Evolutionary conservation across 2,329 filamentous ascomycete genomes (phyloP), one percentile per base, ranked within the genome.

Genomic region (Aspergillus pseudoterreus): DNA sequence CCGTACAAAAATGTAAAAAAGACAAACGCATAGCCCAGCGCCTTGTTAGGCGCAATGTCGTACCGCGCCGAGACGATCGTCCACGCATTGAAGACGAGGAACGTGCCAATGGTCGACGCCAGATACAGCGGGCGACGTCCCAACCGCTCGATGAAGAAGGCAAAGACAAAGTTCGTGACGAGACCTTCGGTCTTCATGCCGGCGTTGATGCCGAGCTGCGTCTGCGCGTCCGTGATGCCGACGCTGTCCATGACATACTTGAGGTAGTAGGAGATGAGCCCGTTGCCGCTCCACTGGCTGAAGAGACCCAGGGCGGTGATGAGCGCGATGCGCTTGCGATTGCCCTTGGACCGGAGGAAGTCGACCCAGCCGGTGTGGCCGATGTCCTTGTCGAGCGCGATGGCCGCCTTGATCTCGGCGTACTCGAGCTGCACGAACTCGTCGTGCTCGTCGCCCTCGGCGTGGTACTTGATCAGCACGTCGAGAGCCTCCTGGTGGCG

Each of bases 231-330:
- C 3, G 65, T 71, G 55, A 74, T 69, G 41, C 70, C 69, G 27
- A 72, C 65, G 6, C 57, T 62, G 52, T 69, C 63, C 35, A 74
- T 61, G 32, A 73, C 62, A 15, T 67, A 57, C 21, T 56, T 61
- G 27, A 74, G 62, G 46, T 72, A 74, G 57, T 72, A 74, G 0
- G 60, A 63, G 17, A 73, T 62, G 1, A 73, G 51, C 4, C 67
- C 66, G 51, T 81, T 81, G 35, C 80, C 80, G 56, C 73, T 78
- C 77, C 77, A 82, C 57, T 83, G 80, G 8, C 74, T 76, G 69
- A 82, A 82, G 57, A 81, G 70, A 54, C 78, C 80, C 9, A 79
- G 70, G 19, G 73, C 71, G 35, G 80, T 63, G 32, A 78, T 67
- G 46, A 83, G 78, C 35, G 78, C 62, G 30, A 82, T 69, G 32